A percentile compares a stretch with the other conserved stretches of the same genome.
Evolutionary conservation across 1,284 basidiomycete species (phyloP).

Genomic region (Grifola frondosa): DNA sequence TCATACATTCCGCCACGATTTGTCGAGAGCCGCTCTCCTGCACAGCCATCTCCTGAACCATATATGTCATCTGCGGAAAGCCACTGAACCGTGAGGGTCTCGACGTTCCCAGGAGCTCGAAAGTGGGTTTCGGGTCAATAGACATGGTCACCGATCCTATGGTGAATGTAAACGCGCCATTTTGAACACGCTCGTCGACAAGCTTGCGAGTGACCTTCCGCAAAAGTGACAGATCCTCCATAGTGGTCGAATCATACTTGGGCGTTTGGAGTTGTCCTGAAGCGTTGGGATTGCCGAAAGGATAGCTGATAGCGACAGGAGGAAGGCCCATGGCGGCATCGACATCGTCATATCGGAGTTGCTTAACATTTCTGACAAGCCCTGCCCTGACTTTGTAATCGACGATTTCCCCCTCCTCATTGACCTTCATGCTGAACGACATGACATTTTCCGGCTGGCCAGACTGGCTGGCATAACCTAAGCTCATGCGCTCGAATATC

Average conservation of each 20-base stretch:
- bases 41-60: slow-evolving; percentile 30
- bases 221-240: slow-evolving; percentile 20
- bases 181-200: slow-evolving; percentile 5
- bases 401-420: slow-evolving; percentile 60
- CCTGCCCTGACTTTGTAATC: slow-evolving; percentile 75
- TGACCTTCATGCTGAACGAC: slow-evolving; percentile 81
- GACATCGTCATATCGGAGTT: slow-evolving; percentile 71
- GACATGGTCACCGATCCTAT: slow-evolving; percentile 8
- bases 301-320: slow-evolving; percentile 32
- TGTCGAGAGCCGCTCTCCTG: slow-evolving; percentile 43
- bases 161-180: slow-evolving; percentile 7
- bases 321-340: slow-evolving; percentile 51
- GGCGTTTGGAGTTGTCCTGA: not conserved
- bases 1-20: slow-evolving; percentile 84
- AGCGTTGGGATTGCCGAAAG: slow-evolving; percentile 39
- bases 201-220: slow-evolving; percentile 11
- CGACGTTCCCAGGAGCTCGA: slow-evolving; percentile 18
- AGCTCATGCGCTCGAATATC: slow-evolving; percentile 50
- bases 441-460: slow-evolving; percentile 58
- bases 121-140: slow-evolving; percentile 18
- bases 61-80: slow-evolving; percentile 56
- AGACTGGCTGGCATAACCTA: slow-evolving; percentile 46
- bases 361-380: slow-evolving; percentile 67
- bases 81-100: slow-evolving; percentile 45
- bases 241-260: slow-evolving; percentile 1